A percentile compares a stretch with the other conserved stretches of the same genome.
phyloP scores from a whole-genome alignment of 106 monocot genomes.

The Chionographis japonica region DNA sequence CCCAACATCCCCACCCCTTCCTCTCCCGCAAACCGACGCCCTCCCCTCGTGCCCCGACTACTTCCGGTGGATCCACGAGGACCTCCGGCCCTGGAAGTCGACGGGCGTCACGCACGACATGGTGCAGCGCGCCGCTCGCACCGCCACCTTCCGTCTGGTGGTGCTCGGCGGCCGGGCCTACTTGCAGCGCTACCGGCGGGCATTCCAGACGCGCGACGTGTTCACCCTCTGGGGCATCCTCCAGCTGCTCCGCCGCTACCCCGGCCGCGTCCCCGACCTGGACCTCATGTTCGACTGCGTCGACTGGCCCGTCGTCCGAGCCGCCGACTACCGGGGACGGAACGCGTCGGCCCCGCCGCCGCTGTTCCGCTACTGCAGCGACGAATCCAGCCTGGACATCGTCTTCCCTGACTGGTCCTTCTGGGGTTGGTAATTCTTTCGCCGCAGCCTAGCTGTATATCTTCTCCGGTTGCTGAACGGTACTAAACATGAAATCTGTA shows the following conservation, averaged over 20 bases:
- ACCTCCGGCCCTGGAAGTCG: slow-evolving; percentile 49
- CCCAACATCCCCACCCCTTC: not conserved
- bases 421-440: slow-evolving; percentile 82
- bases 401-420: slow-evolving; percentile 91
- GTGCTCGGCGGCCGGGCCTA: slow-evolving; percentile 32
- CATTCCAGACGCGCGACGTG: slow-evolving; percentile 46
- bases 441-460: not conserved
- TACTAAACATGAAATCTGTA: not conserved
- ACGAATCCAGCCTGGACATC: slow-evolving; percentile 53
- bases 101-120: slow-evolving; percentile 44
- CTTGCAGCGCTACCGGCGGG: slow-evolving; percentile 15
- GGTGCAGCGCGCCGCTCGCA: slow-evolving; percentile 31
- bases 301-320: slow-evolving; percentile 51
- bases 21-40: not conserved
- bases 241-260: slow-evolving; percentile 69
- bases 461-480: not conserved
- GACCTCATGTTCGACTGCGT: slow-evolving; percentile 80
- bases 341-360: slow-evolving; percentile 24
- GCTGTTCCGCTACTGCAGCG: slow-evolving; percentile 48
- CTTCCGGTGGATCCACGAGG: slow-evolving; percentile 74
- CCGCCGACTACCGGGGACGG: slow-evolving; percentile 1
- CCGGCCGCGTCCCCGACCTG: slow-evolving; percentile 60
- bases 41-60: slow-evolving; percentile 41
- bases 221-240: slow-evolving; percentile 72
- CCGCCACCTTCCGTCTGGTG: slow-evolving; percentile 48